These are phyloP conservation scores for Colletotrichum tabaci DNA, from an alignment of 2,329 filamentous ascomycete species.

Conservation along the genomic window DNA sequence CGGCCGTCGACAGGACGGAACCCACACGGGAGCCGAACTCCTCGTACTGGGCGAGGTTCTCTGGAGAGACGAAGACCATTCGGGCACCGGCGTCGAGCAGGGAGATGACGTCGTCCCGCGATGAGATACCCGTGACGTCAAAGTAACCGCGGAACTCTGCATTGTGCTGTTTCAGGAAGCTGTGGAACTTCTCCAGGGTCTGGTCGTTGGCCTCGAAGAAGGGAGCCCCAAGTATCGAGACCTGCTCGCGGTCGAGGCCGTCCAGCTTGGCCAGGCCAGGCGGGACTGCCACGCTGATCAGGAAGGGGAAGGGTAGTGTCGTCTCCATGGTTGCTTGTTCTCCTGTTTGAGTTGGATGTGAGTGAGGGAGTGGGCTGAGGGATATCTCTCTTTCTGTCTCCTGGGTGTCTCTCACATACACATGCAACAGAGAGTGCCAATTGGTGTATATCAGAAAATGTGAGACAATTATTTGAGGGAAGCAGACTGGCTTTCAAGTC, in stretches of 20 bases:
- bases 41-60: conserved; percentile 73
- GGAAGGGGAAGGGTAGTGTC: conserved; percentile 74
- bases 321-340: conserved; percentile 69
- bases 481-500: conserved; percentile 13
- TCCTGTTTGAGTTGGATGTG: not conserved
- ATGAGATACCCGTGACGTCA: conserved; percentile 79
- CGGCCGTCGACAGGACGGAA: conserved; percentile 63
- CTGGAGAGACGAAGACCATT: conserved; percentile 84
- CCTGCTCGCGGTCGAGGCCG: conserved; percentile 70
- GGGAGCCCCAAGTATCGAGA: conserved; percentile 71
- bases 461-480: conserved; percentile 2
- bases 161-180: conserved; percentile 65
- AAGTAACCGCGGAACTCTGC: conserved; percentile 77
- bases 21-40: conserved; percentile 71
- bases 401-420: conserved; percentile 10
- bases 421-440: not conserved
- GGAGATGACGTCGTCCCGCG: conserved; percentile 80
- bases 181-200: conserved; percentile 61
- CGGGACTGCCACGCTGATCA: conserved; percentile 70
- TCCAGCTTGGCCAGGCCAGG: conserved; percentile 63
- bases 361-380: conserved; percentile 12
- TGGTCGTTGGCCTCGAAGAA: conserved; percentile 70
- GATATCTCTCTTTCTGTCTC: conserved; percentile 1
- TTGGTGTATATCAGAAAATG: not conserved
- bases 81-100: conserved; percentile 89